These are phyloP conservation scores for Cylindrotheca closterium DNA, from an alignment of 108 stramenopile genomes.

Conservation along the genomic window DNA sequence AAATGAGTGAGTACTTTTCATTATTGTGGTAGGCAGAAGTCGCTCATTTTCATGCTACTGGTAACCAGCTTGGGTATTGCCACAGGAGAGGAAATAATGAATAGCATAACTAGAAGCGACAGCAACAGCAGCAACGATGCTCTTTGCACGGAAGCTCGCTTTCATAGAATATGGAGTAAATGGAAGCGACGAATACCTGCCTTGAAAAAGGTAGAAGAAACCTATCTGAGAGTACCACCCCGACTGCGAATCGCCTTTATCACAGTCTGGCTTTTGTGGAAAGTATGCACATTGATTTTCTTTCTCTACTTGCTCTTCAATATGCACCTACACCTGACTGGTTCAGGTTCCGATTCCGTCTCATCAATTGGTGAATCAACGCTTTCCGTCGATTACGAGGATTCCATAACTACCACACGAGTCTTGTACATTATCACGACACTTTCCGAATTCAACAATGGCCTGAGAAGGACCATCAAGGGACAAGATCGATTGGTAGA, in stretches of 20 bases:
- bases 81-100: too few species aligned
- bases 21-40: too few species aligned
- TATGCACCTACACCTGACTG: not conserved
- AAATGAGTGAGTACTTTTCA: too few species aligned
- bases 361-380: slow-evolving; percentile 2
- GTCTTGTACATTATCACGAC: slow-evolving; percentile 76
- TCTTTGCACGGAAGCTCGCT: too few species aligned
- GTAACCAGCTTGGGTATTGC: too few species aligned
- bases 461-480: slow-evolving; percentile 43
- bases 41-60: too few species aligned
- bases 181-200: slow-evolving; percentile 27
- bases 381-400: not conserved
- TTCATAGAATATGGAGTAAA: slow-evolving; percentile 1
- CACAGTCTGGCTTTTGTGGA: slow-evolving; percentile 42
- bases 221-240: slow-evolving; percentile 23
- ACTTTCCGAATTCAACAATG: slow-evolving; percentile 66
- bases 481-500: slow-evolving; percentile 73
- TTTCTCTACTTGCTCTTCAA: slow-evolving; percentile 17
- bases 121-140: too few species aligned
- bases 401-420: slow-evolving; percentile 2
- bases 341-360: not conserved
- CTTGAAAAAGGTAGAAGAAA: slow-evolving; percentile 22
- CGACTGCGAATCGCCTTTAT: slow-evolving; percentile 30
- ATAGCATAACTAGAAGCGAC: too few species aligned
- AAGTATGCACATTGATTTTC: slow-evolving; percentile 17